Evolutionary conservation across 2,329 filamentous ascomycete genomes (phyloP), one percentile per base, ranked within the genome.

Genomic region (Periconia sp.): DNA sequence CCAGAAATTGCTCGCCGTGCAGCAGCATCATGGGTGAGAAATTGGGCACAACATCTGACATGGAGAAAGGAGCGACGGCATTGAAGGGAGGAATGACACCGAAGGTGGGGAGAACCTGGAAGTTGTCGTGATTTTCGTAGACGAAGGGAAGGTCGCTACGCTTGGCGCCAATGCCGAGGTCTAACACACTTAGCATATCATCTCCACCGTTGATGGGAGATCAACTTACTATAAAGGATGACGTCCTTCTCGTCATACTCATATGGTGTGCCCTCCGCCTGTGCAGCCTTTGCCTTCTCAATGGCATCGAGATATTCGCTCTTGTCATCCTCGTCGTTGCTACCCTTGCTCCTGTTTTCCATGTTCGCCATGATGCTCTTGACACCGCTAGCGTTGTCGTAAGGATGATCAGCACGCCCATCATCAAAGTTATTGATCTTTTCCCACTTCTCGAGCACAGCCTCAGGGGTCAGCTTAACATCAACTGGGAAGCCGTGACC

Each of bases 11-110:
- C 79, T 99, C 94, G 67, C 94, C 94, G 76, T 99, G 94, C 17
- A 99, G 87, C 36, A 99, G 84, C 91, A 96, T 96, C 90, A 96
- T 96, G 50, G 92, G 92, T 25, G 84, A 90, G 79, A 96, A 99
- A 80, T 97, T 95, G 70, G 92, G 91, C 19, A 97, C 87, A 49
- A 99, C 82, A 43, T 92, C 84, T 65, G 85, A 83, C 61, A 94
- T 81, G 71, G 79, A 84, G 78, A 88, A 97, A 19, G 92, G 89
- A 48, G 85, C 77, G 56, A 88, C 80, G 48, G 90, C 86, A 74
- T 87, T 87, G 77, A 97, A 96, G 61, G 86, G 88, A n/a, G 94
- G 94, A 61, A 99, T 86, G 50, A 97, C 94, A 69, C 92, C 94
- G 64, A 89, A 99, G n/a, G 91, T 95, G 39, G 94, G 94, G 39